Base-by-base conservation (phyloP, 345 rosid genomes). In the Fremontodendron californicum region DNA sequence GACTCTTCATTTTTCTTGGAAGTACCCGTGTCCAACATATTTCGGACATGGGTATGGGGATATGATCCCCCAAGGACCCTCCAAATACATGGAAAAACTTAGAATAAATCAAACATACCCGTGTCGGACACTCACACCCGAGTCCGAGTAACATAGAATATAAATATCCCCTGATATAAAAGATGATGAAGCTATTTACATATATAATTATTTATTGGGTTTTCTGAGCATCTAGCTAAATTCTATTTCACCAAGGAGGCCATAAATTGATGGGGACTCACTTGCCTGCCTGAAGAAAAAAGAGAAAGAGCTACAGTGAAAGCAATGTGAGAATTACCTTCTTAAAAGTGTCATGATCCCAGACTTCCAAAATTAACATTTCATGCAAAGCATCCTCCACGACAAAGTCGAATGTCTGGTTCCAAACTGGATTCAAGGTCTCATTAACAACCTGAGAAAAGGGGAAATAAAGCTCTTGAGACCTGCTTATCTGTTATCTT, bases 311-410 rank as follows among this genome's bases (percentile, higher is more conserved):
- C 4, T 15, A 27, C 65, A 62, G 9, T 33, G 63, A 74, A 55
- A 62, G 10, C 49, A 54, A 58, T 9, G n/a, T 57, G 6, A 43
- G 71, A 63, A 16, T 75, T 84, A 91, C 96, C 93, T 96, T 96
- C 49, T 94, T 92, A 71, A 93, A 96, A 25, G 94, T 89, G 78
- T 92, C 97, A 70, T 92, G 97, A 70, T 96, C 99, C 83, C 86
- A 93, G 1, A 93, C 87, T 77, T 93, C 97, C 52, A 89, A 12
- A 27, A 90, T 85, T 62, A 96, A 64, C 83, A 96, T 88, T 75
- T 96, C 99, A 70, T 91, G 99, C 49, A 90, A 80, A 37, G 89
- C 99, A 86, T 92, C 93, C 89, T 93, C 99, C 76, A 93, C 99
- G 27, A 96, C 96, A 57, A 93, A 89, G 78, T 93, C 98, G 78